Conservation (phyloP, 441 rosid genomes). For the Gossypium trilobum region DNA sequence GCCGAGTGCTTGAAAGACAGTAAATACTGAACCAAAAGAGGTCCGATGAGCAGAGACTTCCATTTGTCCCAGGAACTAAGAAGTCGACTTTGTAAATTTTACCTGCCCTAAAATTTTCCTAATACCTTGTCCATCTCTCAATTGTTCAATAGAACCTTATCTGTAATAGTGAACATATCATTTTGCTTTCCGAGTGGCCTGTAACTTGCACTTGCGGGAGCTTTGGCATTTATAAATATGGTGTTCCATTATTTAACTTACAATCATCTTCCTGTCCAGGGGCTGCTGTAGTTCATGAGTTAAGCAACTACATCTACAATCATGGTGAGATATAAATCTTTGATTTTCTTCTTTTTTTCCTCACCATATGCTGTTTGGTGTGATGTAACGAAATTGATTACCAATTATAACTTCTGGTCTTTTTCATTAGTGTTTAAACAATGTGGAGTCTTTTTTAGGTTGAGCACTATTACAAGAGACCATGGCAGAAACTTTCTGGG, state of each 20-base stretch:
- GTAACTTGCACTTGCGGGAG: background rate
- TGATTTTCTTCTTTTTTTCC: background rate
- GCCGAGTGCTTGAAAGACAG: constrained; percentile 38
- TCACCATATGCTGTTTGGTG: background rate
- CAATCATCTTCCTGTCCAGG: background rate
- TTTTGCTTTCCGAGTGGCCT: background rate
- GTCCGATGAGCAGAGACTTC: background rate
- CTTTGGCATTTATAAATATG: background rate
- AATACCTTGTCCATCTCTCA: background rate
- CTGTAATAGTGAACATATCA: background rate
- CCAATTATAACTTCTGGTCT: background rate
- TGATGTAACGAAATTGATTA: background rate
- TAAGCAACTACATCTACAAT: background rate
- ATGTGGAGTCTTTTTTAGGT: background rate
- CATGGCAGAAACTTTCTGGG: background rate
- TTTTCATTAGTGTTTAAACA: background rate
- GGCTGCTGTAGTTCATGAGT: background rate
- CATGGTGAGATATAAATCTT: background rate
- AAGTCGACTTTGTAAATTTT: background rate
- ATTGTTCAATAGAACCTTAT: background rate
- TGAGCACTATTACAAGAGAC: background rate
- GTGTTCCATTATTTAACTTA: background rate
- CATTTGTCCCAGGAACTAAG: background rate
- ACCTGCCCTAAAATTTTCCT: background rate
- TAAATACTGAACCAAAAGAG: constrained; percentile 22